Conservation (phyloP, 2,329 filamentous ascomycete species). For the Trichoderma sp. region DNA sequence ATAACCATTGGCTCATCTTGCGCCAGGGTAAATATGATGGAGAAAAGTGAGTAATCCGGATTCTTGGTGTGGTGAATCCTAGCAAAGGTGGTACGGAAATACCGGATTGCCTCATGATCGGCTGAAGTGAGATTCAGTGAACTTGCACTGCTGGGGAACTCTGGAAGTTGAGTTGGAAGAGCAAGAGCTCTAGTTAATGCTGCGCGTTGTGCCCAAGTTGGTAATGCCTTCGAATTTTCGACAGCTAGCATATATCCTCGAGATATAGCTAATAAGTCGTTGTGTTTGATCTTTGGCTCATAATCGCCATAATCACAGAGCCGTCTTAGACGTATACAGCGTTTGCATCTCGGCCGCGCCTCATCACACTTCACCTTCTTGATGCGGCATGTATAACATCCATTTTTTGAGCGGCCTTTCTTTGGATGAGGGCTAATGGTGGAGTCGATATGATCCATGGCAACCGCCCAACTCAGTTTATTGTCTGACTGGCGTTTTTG, state of each 20-base stretch:
- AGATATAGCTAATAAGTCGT: slow-evolving; percentile 4
- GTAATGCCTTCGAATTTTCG: background rate
- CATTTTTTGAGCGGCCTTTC: slow-evolving; percentile 24
- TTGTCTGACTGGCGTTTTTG: background rate
- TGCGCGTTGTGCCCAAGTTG: slow-evolving; percentile 15
- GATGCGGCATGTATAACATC: slow-evolving; percentile 31
- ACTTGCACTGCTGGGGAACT: slow-evolving; percentile 23
- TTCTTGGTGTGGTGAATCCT: slow-evolving; percentile 38
- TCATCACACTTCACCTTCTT: slow-evolving; percentile 37
- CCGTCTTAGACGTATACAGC: slow-evolving; percentile 29
- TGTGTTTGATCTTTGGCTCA: slow-evolving; percentile 24
- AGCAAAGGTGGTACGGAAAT: slow-evolving; percentile 38
- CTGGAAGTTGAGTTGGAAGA: slow-evolving; percentile 20
- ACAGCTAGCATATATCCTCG: slow-evolving; percentile 2
- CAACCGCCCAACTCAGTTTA: background rate
- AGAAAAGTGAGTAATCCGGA: slow-evolving; percentile 35
- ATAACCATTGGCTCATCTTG: slow-evolving; percentile 36
- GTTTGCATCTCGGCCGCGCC: slow-evolving; percentile 27
- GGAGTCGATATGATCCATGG: background rate
- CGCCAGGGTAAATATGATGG: slow-evolving; percentile 37
- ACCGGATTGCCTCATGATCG: slow-evolving; percentile 37
- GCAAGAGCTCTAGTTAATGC: slow-evolving; percentile 19
- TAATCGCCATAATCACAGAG: slow-evolving; percentile 35
- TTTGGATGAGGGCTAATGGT: slow-evolving; percentile 3
- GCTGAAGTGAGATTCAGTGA: slow-evolving; percentile 29